phyloP scores from a whole-genome alignment of 2,329 filamentous ascomycete species.

The Fusarium equiseti region DNA sequence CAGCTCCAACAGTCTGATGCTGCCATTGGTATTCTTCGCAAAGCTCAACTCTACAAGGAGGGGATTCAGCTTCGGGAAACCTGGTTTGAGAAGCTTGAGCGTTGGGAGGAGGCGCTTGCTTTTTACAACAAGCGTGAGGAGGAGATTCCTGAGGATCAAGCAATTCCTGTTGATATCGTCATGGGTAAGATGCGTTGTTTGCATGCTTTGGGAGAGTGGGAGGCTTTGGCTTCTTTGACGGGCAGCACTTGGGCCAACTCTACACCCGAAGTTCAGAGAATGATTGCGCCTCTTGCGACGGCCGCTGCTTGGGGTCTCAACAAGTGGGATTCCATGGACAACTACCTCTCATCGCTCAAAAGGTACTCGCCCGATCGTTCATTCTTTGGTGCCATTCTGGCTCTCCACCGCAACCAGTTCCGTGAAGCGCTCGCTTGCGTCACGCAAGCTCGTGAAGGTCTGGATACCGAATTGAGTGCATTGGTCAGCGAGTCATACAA shows the following conservation, averaged over 20 bases:
- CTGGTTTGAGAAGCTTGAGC: constrained; percentile 98
- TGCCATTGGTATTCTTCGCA: constrained; percentile 95
- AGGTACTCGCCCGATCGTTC: constrained; percentile 91
- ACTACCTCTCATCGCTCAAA: constrained; percentile 95
- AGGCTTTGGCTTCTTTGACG: constrained; percentile 86
- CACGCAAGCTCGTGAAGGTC: constrained; percentile 88
- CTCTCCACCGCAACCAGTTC: constrained; percentile 96
- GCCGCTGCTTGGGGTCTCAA: constrained; percentile 96
- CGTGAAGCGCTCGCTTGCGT: constrained; percentile 90
- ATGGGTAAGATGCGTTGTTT: constrained; percentile 99
- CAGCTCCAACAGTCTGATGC: constrained; percentile 98
- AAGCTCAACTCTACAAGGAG: constrained; percentile 95
- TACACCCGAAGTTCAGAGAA: constrained; percentile 84
- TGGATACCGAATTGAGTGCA: constrained; percentile 95
- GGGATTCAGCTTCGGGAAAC: constrained; percentile 94
- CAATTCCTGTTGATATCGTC: constrained; percentile 86
- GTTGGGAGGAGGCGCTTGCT: constrained; percentile 95
- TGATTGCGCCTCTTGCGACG: constrained; percentile 92
- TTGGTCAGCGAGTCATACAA: constrained; percentile 99
- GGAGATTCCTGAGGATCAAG: constrained; percentile 69
- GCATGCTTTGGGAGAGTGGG: constrained; percentile 97
- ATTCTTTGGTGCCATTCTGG: constrained; percentile 96
- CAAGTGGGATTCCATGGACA: constrained; percentile 99
- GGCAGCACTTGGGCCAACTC: constrained; percentile 96
- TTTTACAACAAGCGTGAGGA: constrained; percentile 90